Base-by-base conservation (phyloP, 2,329 filamentous ascomycete species). In the Pseudocercospora musae region DNA sequence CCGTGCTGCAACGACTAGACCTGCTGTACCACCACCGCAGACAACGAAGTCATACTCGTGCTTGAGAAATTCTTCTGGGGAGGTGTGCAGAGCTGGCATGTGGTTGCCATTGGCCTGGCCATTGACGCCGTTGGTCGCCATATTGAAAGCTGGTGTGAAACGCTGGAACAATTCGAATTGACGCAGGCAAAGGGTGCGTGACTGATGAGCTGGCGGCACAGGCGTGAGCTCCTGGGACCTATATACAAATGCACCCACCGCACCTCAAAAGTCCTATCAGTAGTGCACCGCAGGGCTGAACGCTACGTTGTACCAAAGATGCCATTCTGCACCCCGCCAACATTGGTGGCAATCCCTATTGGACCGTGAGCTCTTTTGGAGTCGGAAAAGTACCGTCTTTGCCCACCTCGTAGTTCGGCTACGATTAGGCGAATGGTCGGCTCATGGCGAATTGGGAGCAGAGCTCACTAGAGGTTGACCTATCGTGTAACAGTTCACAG, bases 1-100 rank as follows among this genome's bases (percentile, higher is more conserved):
- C 11, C 71, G 68, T 40, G 68, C 70, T 8, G 72, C 73, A 21
- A 75, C 63, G 13, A 71, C 68, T 3, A 74, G 69, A 11, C 73
- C 73, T 58, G 70, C 70, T 13, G 73, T 75, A 9, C 72, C 72
- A 21, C 72, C 73, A 25, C 73, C 73, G 37, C 70, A 49, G 40
- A 75, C 65, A 21, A 74, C 64, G 56, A 68, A 74, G 52, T 74
- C 72, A 52, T 70, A 72, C 15, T 67, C 62, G 40, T 70, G 68
- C 59, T 65, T 63, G 57, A 71, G 66, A 53, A 71, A 71, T 18
- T 68, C 68, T 25, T 69, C 68, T 25, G 68, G 66, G 13, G 63
- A 63, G 5, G 61, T 62, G 31, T 69, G 60, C n/a, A 71, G 63
- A 44, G 70, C 69, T n/a, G 69, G 69, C 15, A 71, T 62, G 21